Percentiles rank a stretch among this genome's conserved stretches.
Evolutionary conservation across 2,329 filamentous ascomycete genomes (phyloP).

Genomic region (Hypocrella siamensis): DNA sequence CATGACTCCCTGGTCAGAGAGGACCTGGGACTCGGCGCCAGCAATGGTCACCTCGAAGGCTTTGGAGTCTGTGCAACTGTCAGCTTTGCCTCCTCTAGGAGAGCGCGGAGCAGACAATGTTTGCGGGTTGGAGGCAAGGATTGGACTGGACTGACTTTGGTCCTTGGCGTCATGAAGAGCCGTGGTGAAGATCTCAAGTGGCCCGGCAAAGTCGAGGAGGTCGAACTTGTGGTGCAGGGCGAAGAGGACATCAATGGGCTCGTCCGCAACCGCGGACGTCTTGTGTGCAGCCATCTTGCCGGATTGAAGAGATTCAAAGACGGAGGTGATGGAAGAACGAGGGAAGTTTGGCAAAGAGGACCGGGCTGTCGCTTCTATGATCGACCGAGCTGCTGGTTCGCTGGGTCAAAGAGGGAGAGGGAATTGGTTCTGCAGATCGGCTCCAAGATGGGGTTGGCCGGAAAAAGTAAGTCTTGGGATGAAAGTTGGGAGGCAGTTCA

Average conservation of each 20-base stretch:
- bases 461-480: too few relatives aligned
- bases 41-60: slow-evolving; percentile 44
- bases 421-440: too few relatives aligned
- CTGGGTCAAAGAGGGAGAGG: neutral
- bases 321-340: neutral
- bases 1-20: slow-evolving; percentile 48
- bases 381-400: neutral
- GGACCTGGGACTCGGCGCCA: slow-evolving; percentile 34
- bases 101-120: neutral
- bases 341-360: neutral
- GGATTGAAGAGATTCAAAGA: neutral
- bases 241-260: slow-evolving; percentile 42
- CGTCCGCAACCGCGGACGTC: slow-evolving; percentile 40
- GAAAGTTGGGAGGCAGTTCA: too few relatives aligned
- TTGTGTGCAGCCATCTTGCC: slow-evolving; percentile 41
- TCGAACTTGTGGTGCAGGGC: slow-evolving; percentile 45
- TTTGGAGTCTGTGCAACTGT: slow-evolving; percentile 26
- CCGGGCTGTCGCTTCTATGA: too few relatives aligned
- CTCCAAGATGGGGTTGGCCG: too few relatives aligned
- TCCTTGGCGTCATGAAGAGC: slow-evolving; percentile 39
- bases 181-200: slow-evolving; percentile 32
- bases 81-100: slow-evolving; percentile 2
- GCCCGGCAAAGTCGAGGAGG: slow-evolving; percentile 41
- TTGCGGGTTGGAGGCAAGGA: neutral
- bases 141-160: slow-evolving; percentile 19